Evolutionary conservation across 306 rosid genomes (phyloP).

Genomic region (Gleditsia sinensis): DNA sequence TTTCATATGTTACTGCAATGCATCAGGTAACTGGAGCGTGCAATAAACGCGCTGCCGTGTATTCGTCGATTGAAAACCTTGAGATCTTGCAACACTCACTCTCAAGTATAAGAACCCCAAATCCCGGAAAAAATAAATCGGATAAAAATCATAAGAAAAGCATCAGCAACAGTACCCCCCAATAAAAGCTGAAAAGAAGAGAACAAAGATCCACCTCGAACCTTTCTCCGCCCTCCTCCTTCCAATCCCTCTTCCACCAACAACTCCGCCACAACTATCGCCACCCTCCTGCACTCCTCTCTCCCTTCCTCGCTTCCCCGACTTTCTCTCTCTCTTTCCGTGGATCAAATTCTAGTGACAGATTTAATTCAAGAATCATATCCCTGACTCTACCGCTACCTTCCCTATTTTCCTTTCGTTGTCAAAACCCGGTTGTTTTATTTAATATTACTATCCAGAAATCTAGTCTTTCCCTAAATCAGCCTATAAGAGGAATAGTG

Average conservation of each 20-base stretch:
- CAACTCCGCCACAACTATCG: slow-evolving; percentile 16
- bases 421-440: background rate
- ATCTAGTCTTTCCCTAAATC: slow-evolving; percentile 9
- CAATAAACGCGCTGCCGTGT: background rate
- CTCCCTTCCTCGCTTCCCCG: background rate
- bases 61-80: background rate
- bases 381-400: slow-evolving; percentile 18
- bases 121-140: slow-evolving; percentile 50
- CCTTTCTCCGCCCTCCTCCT: slow-evolving; percentile 57
- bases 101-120: slow-evolving; percentile 51
- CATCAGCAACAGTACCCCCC: slow-evolving; percentile 37
- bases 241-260: background rate
- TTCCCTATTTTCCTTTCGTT: background rate
- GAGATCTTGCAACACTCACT: slow-evolving; percentile 40
- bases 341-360: slow-evolving; percentile 21
- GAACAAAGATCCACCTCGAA: slow-evolving; percentile 99
- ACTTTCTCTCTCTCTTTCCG: background rate
- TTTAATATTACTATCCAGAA: background rate
- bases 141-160: slow-evolving; percentile 41
- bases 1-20: no score
- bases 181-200: slow-evolving; percentile 55
- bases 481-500: background rate
- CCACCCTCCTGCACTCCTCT: background rate
- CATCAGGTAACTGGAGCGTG: no score
- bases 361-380: background rate